Evolutionary conservation across 805 yeast genomes (phyloP).

Genomic region (Saccharomycopsis oosterbeekiorum): DNA sequence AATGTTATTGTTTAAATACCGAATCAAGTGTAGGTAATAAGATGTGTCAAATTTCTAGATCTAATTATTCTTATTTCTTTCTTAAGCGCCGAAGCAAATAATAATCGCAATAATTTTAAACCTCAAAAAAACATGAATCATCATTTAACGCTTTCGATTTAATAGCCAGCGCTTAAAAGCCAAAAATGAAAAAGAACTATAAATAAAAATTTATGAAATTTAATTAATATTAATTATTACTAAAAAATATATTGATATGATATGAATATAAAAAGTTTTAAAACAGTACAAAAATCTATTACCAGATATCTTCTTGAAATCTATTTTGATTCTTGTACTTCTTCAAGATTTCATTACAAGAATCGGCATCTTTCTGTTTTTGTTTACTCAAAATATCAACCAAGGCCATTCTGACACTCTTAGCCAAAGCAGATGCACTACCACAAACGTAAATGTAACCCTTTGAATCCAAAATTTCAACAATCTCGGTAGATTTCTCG

Average conservation of each 20-base stretch:
- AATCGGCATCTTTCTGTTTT: conserved; percentile 57
- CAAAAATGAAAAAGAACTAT: not conserved
- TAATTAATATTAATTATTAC: not conserved
- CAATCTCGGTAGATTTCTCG: conserved; percentile 38
- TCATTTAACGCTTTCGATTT: too few species aligned
- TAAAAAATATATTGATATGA: not conserved
- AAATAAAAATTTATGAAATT: not conserved
- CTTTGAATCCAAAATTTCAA: conserved; percentile 47
- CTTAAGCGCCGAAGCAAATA: not conserved
- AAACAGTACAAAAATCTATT: conserved; percentile 19
- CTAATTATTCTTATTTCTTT: too few species aligned
- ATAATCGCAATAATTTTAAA: too few species aligned
- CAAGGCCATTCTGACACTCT: conserved; percentile 74
- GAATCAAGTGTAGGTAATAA: not conserved
- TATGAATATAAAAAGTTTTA: not conserved
- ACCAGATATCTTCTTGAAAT: conserved; percentile 98
- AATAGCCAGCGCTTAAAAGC: not conserved
- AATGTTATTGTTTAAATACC: not conserved
- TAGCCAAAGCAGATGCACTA: conserved; percentile 93
- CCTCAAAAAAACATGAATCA: too few species aligned
- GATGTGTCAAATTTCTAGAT: not conserved
- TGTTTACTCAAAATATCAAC: conserved; percentile 50
- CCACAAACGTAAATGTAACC: conserved; percentile 95
- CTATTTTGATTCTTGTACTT: conserved; percentile 72
- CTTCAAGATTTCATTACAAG: conserved; percentile 60